Evolutionary conservation across 192 early-diverging fungal genomes (phyloP).

Genomic region (Rhizophagus sp.): DNA sequence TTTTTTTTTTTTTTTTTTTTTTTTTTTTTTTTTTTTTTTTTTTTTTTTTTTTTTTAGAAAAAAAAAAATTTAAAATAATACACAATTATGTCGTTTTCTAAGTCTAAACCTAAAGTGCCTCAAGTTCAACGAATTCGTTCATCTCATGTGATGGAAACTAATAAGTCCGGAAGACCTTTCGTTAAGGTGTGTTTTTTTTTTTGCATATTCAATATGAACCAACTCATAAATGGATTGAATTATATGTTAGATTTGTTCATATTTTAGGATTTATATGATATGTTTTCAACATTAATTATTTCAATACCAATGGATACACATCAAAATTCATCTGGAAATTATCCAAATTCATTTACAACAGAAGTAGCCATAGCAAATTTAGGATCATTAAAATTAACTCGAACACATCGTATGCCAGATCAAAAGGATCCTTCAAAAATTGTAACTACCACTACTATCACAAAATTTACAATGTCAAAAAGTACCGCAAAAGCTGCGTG

Average conservation of each 20-base stretch:
- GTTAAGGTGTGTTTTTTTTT: too few relatives aligned
- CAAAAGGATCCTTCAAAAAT: slow-evolving; percentile 49
- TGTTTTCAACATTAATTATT: slow-evolving; percentile 56
- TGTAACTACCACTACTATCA: slow-evolving; percentile 54
- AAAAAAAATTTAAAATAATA: too few relatives aligned
- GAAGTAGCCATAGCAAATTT: slow-evolving; percentile 55
- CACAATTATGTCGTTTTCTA: too few relatives aligned
- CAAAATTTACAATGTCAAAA: slow-evolving; percentile 54
- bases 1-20: too few relatives aligned
- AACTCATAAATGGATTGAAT: too few relatives aligned
- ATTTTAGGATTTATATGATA: slow-evolving; percentile 55
- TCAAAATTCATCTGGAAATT: slow-evolving; percentile 50
- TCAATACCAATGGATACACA: slow-evolving; percentile 50
- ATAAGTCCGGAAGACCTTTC: too few relatives aligned
- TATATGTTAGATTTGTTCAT: not conserved
- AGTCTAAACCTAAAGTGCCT: too few relatives aligned
- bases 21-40: too few relatives aligned
- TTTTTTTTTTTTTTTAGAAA: too few relatives aligned
- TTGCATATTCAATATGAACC: too few relatives aligned
- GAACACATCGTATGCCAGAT: slow-evolving; percentile 46
- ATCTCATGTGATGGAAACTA: too few relatives aligned
- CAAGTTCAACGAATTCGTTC: too few relatives aligned
- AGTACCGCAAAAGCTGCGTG: slow-evolving; percentile 56
- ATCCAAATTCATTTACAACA: slow-evolving; percentile 54
- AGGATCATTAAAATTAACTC: slow-evolving; percentile 48